Evolutionary conservation across 1,284 basidiomycete species (phyloP), one percentile per base, ranked within the genome.

Genomic region (Bjerkandera adusta): DNA sequence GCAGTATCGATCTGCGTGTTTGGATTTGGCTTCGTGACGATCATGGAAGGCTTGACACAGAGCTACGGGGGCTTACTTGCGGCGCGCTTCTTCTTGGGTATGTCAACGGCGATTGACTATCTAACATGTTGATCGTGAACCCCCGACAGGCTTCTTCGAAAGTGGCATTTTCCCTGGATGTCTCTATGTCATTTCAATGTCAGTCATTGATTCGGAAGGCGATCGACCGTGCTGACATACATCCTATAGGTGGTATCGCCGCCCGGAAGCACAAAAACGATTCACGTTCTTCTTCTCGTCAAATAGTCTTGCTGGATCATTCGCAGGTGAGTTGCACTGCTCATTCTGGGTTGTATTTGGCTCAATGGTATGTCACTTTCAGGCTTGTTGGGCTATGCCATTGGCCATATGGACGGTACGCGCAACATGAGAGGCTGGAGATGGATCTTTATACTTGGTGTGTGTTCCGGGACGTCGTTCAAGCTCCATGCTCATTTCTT

Each of bases 391-490:
- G 56, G 56, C 10, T 46, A 43, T 32, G 56, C 51, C 13, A 56
- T 59, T n/a, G 54, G 54, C 4, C 54, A 60, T 27, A 54, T 60
- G 55, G 50, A 56, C 34, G 55, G 55, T 12, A 41, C 54, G 20
- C 40, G 50, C 1, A 57, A 57, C 2, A 47, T 36, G 7, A 43
- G 25, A 7, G 53, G 53, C 11, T 60, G 58, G 58, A 22, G 55
- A 35, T 68, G 67, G 66, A 53, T 68, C 7, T 58, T 68, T 46
- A 60, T 68, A 22, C 58, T 69, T 12, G 68, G 66, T 68, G 60
- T 33, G 65, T 34, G 13, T 13, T 16, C 26, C 20, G 15, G 27
- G 22, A 7, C 25, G 20, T 22, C 26, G 32, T 16, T 25, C 10
- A 3, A 2, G 6, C 18, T 10, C 35, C 26, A 3, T 22, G 36